phyloP scores from a whole-genome alignment of 345 rosid species.

The Gossypium turneri region DNA sequence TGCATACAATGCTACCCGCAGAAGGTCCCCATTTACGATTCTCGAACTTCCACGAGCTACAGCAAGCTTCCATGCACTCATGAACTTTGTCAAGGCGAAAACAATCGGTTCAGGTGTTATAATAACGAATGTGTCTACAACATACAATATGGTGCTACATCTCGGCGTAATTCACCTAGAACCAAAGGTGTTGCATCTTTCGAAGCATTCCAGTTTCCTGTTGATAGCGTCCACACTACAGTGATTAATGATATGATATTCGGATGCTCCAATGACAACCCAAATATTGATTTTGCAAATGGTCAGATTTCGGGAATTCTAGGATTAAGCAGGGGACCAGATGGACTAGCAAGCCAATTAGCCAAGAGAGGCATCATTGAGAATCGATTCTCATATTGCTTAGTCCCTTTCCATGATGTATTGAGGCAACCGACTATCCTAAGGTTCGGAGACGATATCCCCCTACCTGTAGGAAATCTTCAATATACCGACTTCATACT shows the following conservation, averaged over 20 bases:
- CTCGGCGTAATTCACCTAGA: background rate
- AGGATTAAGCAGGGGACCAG: conserved; percentile 12
- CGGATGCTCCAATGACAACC: conserved; percentile 27
- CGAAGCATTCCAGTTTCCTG: conserved; percentile 15
- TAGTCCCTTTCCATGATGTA: background rate
- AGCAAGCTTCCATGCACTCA: background rate
- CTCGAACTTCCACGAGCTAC: background rate
- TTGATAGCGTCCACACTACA: no score
- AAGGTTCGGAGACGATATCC: conserved; percentile 17
- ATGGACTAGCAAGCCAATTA: conserved; percentile 12
- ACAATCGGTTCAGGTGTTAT: background rate
- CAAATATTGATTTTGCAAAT: background rate
- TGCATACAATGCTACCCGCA: background rate
- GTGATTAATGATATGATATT: conserved; percentile 11
- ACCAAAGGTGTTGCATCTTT: conserved; percentile 7
- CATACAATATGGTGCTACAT: background rate
- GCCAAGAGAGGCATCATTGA: background rate
- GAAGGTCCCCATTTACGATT: background rate
- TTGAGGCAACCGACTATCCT: background rate
- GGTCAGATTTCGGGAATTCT: conserved; percentile 13
- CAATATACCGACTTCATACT: background rate
- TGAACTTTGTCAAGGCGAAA: background rate
- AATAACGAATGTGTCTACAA: background rate
- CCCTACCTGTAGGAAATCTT: background rate
- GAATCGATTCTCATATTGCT: conserved; percentile 19